A percentile compares a stretch with the other conserved stretches of the same genome.
Evolutionary conservation across 441 rosid genomes (phyloP).

Genomic region (Raphanus hybrid): DNA sequence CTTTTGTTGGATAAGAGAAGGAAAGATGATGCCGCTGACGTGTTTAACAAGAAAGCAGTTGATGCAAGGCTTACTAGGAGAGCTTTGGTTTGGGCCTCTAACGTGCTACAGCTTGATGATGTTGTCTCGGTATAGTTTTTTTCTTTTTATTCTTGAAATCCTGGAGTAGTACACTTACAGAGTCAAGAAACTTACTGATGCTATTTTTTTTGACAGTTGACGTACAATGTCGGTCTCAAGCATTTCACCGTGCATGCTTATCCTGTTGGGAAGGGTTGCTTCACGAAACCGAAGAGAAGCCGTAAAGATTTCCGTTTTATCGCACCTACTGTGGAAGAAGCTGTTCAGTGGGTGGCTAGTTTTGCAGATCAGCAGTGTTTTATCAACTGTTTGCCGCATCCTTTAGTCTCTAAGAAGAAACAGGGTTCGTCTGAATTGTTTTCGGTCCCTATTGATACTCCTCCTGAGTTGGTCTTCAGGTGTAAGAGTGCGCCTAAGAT

Average conservation of each 20-base stretch:
- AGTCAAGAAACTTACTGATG: constrained; percentile 13
- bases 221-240: constrained; percentile 82
- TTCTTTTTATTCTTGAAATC: too few species aligned
- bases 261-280: constrained; percentile 73
- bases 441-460: constrained; percentile 69
- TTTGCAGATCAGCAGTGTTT: constrained; percentile 97
- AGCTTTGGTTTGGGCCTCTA: constrained; percentile 72
- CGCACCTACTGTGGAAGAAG: constrained; percentile 80
- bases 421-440: constrained; percentile 88
- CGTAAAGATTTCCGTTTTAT: constrained; percentile 84
- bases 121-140: constrained; percentile 54
- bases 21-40: constrained; percentile 48
- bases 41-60: constrained; percentile 56
- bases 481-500: constrained; percentile 93
- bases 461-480: constrained; percentile 89
- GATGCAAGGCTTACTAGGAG: constrained; percentile 86
- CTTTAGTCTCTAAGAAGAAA: constrained; percentile 82
- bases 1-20: constrained; percentile 76
- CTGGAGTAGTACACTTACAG: background rate
- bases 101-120: constrained; percentile 68
- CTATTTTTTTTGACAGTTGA: constrained; percentile 56
- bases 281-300: constrained; percentile 76
- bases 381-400: constrained; percentile 94
- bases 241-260: constrained; percentile 94
- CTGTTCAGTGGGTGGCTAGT: constrained; percentile 97